Percentiles rank a stretch among this genome's conserved stretches.
These are phyloP conservation scores for Hymenotorrendiella dingleyae DNA, from an alignment of 2,329 filamentous ascomycete genomes.

Conservation along the genomic window DNA sequence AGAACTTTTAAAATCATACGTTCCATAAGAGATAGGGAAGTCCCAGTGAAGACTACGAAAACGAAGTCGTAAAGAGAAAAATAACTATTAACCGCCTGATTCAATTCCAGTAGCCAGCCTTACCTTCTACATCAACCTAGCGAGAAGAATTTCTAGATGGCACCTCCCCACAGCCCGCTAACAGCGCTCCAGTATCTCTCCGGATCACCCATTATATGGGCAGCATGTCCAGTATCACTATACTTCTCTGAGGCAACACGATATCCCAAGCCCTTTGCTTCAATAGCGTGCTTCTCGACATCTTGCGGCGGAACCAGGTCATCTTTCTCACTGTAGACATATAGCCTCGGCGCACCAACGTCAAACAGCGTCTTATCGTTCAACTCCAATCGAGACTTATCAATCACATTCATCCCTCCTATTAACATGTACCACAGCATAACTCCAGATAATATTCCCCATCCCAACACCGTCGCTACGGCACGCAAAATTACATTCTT, in stretches of 20 bases:
- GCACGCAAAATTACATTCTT: slow-evolving; percentile 16
- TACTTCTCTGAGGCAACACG: slow-evolving; percentile 18
- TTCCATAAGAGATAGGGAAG: no score
- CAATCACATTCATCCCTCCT: slow-evolving; percentile 13
- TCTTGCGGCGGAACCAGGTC: slow-evolving; percentile 21
- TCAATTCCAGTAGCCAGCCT: no score
- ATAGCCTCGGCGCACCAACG: slow-evolving; percentile 15
- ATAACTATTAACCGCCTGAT: no score
- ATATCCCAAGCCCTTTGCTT: slow-evolving; percentile 19
- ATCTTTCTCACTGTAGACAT: slow-evolving; percentile 26
- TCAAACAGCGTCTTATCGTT: slow-evolving; percentile 20
- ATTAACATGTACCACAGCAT: slow-evolving; percentile 5
- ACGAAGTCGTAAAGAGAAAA: no score
- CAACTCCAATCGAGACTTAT: slow-evolving; percentile 10
- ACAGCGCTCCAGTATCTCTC: slow-evolving; percentile 23
- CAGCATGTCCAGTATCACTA: slow-evolving; percentile 19
- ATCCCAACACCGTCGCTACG: slow-evolving; percentile 9
- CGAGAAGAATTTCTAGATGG: no score
- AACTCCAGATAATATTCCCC: slow-evolving; percentile 8
- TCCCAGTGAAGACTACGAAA: no score
- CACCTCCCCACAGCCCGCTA: slow-evolving; percentile 17
- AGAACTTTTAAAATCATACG: no score
- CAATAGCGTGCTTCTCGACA: slow-evolving; percentile 25
- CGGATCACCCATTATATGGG: slow-evolving; percentile 18
- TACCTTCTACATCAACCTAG: no score